Conservation (phyloP, 768 basidiomycete genomes). For the Psilocybe cubensis region DNA sequence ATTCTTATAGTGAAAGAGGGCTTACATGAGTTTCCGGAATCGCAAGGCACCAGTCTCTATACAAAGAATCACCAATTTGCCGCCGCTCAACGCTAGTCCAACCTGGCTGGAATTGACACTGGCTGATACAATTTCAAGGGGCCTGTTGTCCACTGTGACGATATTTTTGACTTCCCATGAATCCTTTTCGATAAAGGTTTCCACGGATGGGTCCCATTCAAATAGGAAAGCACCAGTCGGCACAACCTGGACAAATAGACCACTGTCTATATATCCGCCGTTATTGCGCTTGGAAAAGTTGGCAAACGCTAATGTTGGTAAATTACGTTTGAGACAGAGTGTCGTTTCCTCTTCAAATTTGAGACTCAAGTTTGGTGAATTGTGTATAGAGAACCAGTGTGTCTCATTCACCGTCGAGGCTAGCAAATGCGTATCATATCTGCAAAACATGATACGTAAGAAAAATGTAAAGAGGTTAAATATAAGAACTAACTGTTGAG, state of each 20-base stretch:
- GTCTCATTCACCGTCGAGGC: conserved; percentile 63
- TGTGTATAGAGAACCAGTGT: conserved; percentile 52
- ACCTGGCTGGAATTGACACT: conserved; percentile 72
- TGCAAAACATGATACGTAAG: conserved; percentile 25
- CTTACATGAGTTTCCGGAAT: conserved; percentile 23
- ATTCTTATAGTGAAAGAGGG: neutral
- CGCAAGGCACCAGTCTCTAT: conserved; percentile 39
- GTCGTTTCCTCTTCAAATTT: conserved; percentile 32
- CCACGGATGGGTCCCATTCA: conserved; percentile 51
- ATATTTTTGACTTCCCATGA: conserved; percentile 35
- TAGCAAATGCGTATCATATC: conserved; percentile 58
- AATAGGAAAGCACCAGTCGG: conserved; percentile 55
- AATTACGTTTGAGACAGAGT: conserved; percentile 47
- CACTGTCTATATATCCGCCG: conserved; percentile 46
- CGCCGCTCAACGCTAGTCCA: conserved; percentile 59
- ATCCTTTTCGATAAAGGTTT: conserved; percentile 43
- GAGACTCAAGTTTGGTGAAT: conserved; percentile 44
- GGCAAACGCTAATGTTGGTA: conserved; percentile 65
- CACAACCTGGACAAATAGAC: conserved; percentile 77
- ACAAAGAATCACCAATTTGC: conserved; percentile 54
- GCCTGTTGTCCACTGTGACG: conserved; percentile 5
- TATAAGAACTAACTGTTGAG: conserved; percentile 49
- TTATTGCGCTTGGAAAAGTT: conserved; percentile 50
- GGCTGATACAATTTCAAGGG: conserved; percentile 64
- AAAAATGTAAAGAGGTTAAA: neutral